Evolutionary conservation across 2,329 filamentous ascomycete genomes (phyloP).

Genomic region (Diplocarpon rosae): DNA sequence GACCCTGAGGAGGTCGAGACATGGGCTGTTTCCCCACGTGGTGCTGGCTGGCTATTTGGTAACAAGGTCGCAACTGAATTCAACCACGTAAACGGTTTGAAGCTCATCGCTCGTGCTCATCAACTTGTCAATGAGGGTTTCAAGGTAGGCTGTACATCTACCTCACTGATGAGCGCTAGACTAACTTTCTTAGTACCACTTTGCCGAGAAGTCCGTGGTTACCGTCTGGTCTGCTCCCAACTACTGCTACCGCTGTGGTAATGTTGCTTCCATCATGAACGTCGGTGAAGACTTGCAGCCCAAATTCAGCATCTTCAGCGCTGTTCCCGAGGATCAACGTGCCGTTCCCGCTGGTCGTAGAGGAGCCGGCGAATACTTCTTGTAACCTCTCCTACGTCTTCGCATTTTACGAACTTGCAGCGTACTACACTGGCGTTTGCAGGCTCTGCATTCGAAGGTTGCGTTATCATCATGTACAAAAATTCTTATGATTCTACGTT

Average conservation of each 20-base stretch:
- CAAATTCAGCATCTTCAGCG: constrained; percentile 85
- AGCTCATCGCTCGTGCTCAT: constrained; percentile 62
- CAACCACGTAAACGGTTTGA: constrained; percentile 64
- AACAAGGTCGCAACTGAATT: constrained; percentile 68
- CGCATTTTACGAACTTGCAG: constrained; percentile 1
- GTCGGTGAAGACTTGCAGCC: constrained; percentile 76
- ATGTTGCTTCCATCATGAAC: constrained; percentile 72
- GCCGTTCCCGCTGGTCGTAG: constrained; percentile 64
- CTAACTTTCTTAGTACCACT: constrained; percentile 61
- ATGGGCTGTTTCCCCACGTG: constrained; percentile 58
- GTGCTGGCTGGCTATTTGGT: constrained; percentile 42
- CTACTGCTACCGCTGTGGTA: constrained; percentile 38
- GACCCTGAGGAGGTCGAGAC: constrained; percentile 63
- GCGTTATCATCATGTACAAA: constrained; percentile 10
- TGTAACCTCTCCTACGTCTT: constrained; percentile 27
- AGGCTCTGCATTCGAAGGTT: constrained; percentile 5
- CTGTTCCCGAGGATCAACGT: constrained; percentile 75
- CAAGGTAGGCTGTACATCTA: constrained; percentile 38
- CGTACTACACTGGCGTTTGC: constrained; percentile 9
- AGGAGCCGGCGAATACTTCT: constrained; percentile 60
- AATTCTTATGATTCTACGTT: constrained; percentile 2
- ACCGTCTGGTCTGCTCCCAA: constrained; percentile 51
- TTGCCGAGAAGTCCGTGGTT: constrained; percentile 86
- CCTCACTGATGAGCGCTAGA: background rate
- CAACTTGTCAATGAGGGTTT: constrained; percentile 69